A percentile compares a stretch with the other conserved stretches of the same genome.
Evolutionary conservation across 2,329 filamentous ascomycete genomes (phyloP).

Genomic region (Aspergillus chevalieri): DNA sequence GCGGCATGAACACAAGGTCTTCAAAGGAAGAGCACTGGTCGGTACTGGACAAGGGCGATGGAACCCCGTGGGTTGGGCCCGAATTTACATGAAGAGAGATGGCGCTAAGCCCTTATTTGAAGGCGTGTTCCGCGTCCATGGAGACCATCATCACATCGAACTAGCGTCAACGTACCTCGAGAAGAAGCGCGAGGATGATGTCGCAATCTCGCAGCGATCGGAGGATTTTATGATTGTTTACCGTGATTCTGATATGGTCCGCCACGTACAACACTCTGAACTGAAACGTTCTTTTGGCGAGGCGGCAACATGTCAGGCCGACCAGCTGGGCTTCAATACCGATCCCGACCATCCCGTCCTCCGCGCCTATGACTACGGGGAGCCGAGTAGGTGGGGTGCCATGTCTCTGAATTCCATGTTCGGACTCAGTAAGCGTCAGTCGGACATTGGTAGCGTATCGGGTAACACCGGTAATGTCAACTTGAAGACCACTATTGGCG

Average conservation of each 20-base stretch:
- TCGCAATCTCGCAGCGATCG: constrained; percentile 50
- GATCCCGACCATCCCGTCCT: constrained; percentile 64
- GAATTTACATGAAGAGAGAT: constrained; percentile 71
- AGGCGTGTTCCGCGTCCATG: constrained; percentile 74
- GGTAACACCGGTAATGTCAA: constrained; percentile 78
- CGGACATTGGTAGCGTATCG: constrained; percentile 61
- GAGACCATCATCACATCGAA: constrained; percentile 82
- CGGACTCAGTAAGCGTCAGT: constrained; percentile 56
- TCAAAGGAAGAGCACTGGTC: constrained; percentile 71
- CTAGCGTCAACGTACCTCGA: constrained; percentile 66
- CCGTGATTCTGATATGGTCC: constrained; percentile 76
- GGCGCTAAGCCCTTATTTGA: constrained; percentile 77
- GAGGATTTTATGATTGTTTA: constrained; percentile 84
- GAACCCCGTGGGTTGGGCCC: constrained; percentile 79
- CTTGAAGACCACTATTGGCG: constrained; percentile 70
- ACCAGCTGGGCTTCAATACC: constrained; percentile 74
- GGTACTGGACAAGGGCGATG: constrained; percentile 60
- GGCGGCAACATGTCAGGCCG: constrained; percentile 60
- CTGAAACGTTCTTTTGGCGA: constrained; percentile 54
- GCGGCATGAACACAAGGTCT: constrained; percentile 71
- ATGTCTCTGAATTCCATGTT: constrained; percentile 62
- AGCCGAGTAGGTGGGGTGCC: constrained; percentile 52
- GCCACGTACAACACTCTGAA: constrained; percentile 45
- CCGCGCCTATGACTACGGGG: constrained; percentile 46
- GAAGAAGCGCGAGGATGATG: constrained; percentile 67